Conservation (phyloP, 768 basidiomycete species). For the Gautieria morchelliformis region DNA sequence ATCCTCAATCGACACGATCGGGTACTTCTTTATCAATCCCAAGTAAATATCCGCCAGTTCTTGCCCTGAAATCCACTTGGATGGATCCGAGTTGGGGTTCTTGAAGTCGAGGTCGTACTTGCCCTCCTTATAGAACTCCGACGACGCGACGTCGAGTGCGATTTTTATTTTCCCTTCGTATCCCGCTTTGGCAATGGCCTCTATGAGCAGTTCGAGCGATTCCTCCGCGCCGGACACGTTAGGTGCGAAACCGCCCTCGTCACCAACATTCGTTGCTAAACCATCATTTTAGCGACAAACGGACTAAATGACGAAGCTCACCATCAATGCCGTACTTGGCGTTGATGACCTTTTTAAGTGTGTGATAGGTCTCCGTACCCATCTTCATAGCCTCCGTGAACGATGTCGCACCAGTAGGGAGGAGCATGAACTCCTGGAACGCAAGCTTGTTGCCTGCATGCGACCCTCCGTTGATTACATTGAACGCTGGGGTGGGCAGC, state of each 20-base stretch:
- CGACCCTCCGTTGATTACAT: constrained; percentile 99
- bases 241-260: constrained; percentile 99
- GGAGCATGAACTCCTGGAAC: constrained; percentile 99
- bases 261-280: constrained; percentile 95
- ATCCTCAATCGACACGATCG: constrained; percentile 92
- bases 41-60: constrained; percentile 93
- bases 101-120: constrained; percentile 99
- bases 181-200: constrained; percentile 96
- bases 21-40: constrained; percentile 82
- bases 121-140: constrained; percentile 99
- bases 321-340: constrained; percentile 99
- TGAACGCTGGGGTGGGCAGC: constrained; percentile 90
- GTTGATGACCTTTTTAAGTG: constrained; percentile 97
- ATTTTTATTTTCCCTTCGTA: constrained; percentile 99
- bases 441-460: constrained; percentile 99
- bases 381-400: constrained; percentile 99
- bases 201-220: constrained; percentile 87
- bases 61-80: constrained; percentile 89
- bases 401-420: constrained; percentile 83
- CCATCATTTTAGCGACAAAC: neutral
- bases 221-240: constrained; percentile 97
- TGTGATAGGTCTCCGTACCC: constrained; percentile 96
- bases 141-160: constrained; percentile 95
- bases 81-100: constrained; percentile 97
- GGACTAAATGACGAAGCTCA: constrained; percentile 25